Percentiles rank a stretch among this genome's conserved stretches.
Conservation (phyloP, 176 grass and related monocot species). For the Avena insularis region DNA sequence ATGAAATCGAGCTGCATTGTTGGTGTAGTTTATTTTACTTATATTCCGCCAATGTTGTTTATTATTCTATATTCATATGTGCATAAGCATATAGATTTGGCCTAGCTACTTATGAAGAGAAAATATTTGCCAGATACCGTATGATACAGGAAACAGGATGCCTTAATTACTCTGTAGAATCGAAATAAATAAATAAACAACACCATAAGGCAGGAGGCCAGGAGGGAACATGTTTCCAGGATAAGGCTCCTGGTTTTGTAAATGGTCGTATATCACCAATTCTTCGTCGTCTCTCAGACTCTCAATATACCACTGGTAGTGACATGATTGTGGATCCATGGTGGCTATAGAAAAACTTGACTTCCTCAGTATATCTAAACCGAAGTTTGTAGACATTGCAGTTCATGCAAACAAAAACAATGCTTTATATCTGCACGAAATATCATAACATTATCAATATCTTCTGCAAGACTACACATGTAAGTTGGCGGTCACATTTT, state of each 20-base stretch:
- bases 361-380: neutral
- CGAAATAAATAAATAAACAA: no score
- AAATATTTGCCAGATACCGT: no score
- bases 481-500: neutral
- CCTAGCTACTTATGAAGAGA: no score
- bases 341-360: neutral
- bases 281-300: neutral
- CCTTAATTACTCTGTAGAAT: no score
- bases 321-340: neutral
- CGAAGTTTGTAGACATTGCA: neutral
- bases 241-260: neutral
- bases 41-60: no score
- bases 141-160: no score
- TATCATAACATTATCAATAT: neutral
- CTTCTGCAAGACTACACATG: neutral
- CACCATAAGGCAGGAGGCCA: no score
- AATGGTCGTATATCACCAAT: neutral
- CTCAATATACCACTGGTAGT: neutral
- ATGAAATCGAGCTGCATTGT: no score
- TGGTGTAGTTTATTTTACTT: no score
- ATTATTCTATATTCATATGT: no score
- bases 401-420: neutral
- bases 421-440: neutral
- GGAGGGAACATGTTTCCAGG: no score
- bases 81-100: no score